These are phyloP conservation scores for Polyporus arcularius DNA, from an alignment of 768 basidiomycete species.

Conservation along the genomic window DNA sequence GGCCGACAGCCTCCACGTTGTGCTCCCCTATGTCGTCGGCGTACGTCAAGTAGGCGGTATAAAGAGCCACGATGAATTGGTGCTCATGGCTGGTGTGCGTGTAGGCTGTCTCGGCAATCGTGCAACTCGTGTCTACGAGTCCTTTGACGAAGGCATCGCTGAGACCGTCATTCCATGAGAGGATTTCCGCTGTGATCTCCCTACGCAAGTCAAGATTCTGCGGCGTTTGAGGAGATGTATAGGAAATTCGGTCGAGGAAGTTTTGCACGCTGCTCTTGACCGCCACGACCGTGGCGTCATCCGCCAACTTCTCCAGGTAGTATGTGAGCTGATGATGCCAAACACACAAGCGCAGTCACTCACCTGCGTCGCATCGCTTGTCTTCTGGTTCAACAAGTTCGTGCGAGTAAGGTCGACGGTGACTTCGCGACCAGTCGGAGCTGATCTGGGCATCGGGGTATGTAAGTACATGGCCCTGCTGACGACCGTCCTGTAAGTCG, in stretches of 20 bases:
- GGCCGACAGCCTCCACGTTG: slow-evolving; percentile 29
- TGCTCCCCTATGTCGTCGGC: slow-evolving; percentile 37
- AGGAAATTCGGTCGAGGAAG: background rate
- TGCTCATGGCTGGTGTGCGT: slow-evolving; percentile 23
- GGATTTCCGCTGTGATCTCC: background rate
- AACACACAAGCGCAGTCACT: too few relatives aligned
- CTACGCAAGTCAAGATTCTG: background rate
- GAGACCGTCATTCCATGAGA: slow-evolving; percentile 4
- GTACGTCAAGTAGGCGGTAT: slow-evolving; percentile 39
- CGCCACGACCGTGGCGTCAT: background rate
- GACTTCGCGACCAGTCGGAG: too few relatives aligned
- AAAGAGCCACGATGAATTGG: slow-evolving; percentile 40
- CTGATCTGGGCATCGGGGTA: too few relatives aligned
- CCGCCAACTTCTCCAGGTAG: background rate
- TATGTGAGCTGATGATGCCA: too few relatives aligned
- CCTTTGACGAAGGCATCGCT: background rate
- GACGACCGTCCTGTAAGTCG: too few relatives aligned
- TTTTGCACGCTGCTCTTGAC: background rate
- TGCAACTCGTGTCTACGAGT: slow-evolving; percentile 1
- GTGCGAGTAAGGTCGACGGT: too few relatives aligned
- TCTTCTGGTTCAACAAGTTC: too few relatives aligned
- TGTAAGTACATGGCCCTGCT: too few relatives aligned
- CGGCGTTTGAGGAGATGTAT: background rate
- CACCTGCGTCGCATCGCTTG: too few relatives aligned
- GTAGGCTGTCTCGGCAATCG: slow-evolving; percentile 17